Conservation (phyloP, 805 yeast species). For the Metschnikowia sp. region DNA sequence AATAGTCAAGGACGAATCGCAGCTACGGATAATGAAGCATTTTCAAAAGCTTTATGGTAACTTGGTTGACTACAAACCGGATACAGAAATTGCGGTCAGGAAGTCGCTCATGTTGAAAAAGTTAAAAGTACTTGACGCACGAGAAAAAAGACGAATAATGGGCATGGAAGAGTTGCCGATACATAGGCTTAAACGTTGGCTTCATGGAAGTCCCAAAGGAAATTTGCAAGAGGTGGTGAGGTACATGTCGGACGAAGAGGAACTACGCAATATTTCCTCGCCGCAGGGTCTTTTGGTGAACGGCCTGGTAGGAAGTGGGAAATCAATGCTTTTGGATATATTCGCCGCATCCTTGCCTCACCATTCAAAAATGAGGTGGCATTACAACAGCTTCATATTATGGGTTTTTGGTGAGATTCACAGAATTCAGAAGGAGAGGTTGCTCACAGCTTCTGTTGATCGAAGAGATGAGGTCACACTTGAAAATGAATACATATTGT, state of each 20-base stretch:
- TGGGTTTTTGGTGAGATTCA: conserved; percentile 68
- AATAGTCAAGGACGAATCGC: conserved; percentile 54
- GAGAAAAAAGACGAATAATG: conserved; percentile 17
- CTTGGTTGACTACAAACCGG: conserved; percentile 58
- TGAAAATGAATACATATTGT: conserved; percentile 62
- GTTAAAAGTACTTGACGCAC: conserved; percentile 33
- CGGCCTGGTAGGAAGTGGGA: conserved; percentile 74
- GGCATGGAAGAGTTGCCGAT: conserved; percentile 15
- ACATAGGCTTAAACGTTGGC: conserved; percentile 14
- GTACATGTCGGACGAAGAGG: conserved; percentile 59
- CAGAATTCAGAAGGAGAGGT: conserved; percentile 45
- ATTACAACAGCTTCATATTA: conserved; percentile 64
- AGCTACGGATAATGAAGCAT: conserved; percentile 58
- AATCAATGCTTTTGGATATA: conserved; percentile 69
- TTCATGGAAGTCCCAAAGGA: conserved; percentile 28
- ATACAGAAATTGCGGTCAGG: conserved; percentile 42
- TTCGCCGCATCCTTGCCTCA: conserved; percentile 66
- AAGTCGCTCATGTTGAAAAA: conserved; percentile 39
- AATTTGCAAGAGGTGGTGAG: conserved; percentile 40
- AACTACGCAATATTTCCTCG: conserved; percentile 47
- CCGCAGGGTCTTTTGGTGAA: conserved; percentile 64
- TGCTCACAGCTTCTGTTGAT: conserved; percentile 26
- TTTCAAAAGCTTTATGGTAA: conserved; percentile 58
- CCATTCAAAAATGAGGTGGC: conserved; percentile 64
- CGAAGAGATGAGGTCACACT: conserved; percentile 20